phyloP scores from a whole-genome alignment of 2,329 filamentous ascomycete genomes.

The Botrytis squamosa region DNA sequence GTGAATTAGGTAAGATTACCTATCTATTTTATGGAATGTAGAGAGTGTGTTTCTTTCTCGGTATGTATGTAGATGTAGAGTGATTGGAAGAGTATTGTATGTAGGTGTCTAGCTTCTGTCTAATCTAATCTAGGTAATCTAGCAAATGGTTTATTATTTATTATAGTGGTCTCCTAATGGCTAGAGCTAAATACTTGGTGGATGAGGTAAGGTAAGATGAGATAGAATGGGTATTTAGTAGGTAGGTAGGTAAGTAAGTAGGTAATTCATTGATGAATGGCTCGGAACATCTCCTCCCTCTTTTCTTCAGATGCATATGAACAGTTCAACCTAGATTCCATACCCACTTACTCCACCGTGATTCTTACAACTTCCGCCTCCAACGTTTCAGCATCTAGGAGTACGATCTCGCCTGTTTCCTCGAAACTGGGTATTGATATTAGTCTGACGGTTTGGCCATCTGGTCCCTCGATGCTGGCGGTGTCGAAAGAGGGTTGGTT shows the following conservation, averaged over 20 bases:
- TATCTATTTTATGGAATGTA: background rate
- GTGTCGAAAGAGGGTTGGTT: slow-evolving; percentile 80
- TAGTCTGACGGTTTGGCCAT: slow-evolving; percentile 71
- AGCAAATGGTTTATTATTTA: background rate
- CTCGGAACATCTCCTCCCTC: background rate
- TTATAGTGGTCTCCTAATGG: background rate
- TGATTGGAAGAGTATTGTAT: background rate
- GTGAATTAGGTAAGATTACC: too few relatives aligned
- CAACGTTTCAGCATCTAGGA: slow-evolving; percentile 83
- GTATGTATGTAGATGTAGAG: background rate
- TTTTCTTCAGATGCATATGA: background rate
- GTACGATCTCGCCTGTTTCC: slow-evolving; percentile 72
- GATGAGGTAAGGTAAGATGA: background rate
- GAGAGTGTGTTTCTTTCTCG: background rate
- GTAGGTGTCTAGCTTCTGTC: background rate
- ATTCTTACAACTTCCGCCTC: slow-evolving; percentile 46
- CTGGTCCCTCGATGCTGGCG: slow-evolving; percentile 62
- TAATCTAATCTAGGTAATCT: background rate
- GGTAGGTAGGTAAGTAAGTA: background rate
- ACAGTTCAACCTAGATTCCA: background rate
- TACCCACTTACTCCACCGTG: slow-evolving; percentile 18
- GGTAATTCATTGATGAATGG: background rate
- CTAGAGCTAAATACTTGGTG: background rate
- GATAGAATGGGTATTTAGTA: background rate
- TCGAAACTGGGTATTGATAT: slow-evolving; percentile 82